Evolutionary conservation across 495 filamentous ascomycete genomes (phyloP), one percentile per base, ranked within the genome.

Genomic region (Penicillium alfredii): DNA sequence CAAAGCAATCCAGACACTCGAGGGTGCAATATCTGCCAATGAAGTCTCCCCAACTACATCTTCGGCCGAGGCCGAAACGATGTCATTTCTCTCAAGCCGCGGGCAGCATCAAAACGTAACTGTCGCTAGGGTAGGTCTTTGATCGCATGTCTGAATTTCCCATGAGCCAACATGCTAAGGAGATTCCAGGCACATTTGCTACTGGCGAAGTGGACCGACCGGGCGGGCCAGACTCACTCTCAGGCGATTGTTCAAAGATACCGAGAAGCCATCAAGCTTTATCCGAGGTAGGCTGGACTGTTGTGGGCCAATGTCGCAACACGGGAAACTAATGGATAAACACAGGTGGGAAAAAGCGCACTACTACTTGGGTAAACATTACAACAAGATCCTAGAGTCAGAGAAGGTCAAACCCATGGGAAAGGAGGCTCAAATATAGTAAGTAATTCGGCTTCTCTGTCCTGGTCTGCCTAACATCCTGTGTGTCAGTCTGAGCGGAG

Each of bases 301-400:
- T 7, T 2, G 8, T 6, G 8, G 13, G 0, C 19, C 30, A 5
- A 7, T 8, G 19, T n/a, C 9, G n/a, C 7, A 27, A 25, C 0
- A 31, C 10, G 8, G 0, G 4, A 8, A 11, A 38, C 44, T 38
- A 41, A 49, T 56, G 34, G 41, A 19, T 7, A 14, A 6, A 31
- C 20, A 9, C 29, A 80, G 77, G 42, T 99, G 89, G 88, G 93
- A 99, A 49, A 95, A 94, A 62, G 89, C 85, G 1, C 86, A 95
- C 56, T 97, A 96, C 58, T 94, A 96, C 60, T 73, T 99, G 11
- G 92, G 92, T 8, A 90, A 89, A 38, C 86, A 97, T 60, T 99
- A 97, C 70, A 94, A 95, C 55, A 99, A 96, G 54, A 74, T 97
- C 10, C 70, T 94, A 12, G 89, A 97, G 47, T 83, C 85, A 0